Evolutionary conservation across 441 rosid genomes (phyloP), one percentile per base, ranked within the genome.

Genomic region (Viola pubescens): DNA sequence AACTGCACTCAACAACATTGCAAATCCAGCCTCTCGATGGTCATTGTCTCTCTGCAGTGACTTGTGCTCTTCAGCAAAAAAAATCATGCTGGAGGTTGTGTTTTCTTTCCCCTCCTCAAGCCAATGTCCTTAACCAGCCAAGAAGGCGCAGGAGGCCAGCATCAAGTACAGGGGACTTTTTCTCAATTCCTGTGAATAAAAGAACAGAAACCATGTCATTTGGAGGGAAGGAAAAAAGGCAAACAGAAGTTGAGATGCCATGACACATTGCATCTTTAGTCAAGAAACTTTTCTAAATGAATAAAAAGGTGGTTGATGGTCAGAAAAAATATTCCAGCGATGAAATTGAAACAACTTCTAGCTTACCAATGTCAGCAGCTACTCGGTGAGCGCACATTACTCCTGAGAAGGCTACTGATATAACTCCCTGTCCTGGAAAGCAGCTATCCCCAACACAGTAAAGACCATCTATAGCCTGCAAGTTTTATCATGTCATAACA

Each of bases 361-460:
- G 2, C 81, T 77, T 68, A 94, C 98, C 97, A 57, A 94, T 88
- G 65, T 89, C 96, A 65, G 98, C 95, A 71, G 98, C 98, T 50
- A 89, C 97, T 19, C 98, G 86, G 74, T 89, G 96, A 73, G 95
- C 90, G 65, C 98, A 87, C 98, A 89, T 84, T 26, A 89, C 84
- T 63, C 97, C 98, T 3, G 97, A 87, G 71, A 94, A 94, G 66
- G 95, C 96, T 58, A 89, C 97, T 48, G 98, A 94, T 74, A 92
- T 87, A 47, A 92, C 95, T 63, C 97, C 98, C 67, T 92, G 96
- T 65, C 98, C 97, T 16, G 97, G 98, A 78, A 92, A 92, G 78
- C 96, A 92, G 80, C 97, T 89, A 69, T 92, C 97, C 48, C 98
- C 97, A 54, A 92, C 98, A 66, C 97, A 87, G 70, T 92, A 94